A percentile compares a stretch with the other conserved stretches of the same genome.
Conservation (phyloP, 495 filamentous ascomycete genomes). For the Penicillium ucsense region DNA sequence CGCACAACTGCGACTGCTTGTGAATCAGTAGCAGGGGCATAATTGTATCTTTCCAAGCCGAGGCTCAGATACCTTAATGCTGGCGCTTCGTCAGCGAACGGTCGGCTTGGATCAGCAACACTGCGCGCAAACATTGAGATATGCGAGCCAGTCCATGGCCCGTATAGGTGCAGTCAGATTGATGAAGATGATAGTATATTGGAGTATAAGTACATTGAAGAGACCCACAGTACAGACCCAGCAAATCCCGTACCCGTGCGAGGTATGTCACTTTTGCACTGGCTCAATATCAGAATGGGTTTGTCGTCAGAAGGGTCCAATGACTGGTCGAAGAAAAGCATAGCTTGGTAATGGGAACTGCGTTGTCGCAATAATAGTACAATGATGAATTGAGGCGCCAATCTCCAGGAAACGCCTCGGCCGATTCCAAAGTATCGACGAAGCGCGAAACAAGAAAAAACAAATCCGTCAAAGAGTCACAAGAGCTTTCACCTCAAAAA, state of each 20-base stretch:
- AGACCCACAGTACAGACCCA: constrained; percentile 16
- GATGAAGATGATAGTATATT: constrained; percentile 18
- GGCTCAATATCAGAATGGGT: background rate
- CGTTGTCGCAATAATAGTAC: constrained; percentile 23
- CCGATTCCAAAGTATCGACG: constrained; percentile 1
- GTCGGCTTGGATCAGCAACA: too few species aligned
- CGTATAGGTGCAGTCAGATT: too few species aligned
- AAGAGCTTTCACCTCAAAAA: background rate
- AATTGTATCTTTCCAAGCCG: too few species aligned
- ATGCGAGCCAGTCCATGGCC: too few species aligned
- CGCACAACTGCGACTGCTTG: too few species aligned
- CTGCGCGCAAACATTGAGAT: too few species aligned
- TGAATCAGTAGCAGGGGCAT: too few species aligned
- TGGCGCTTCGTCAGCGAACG: too few species aligned
- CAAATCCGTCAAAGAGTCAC: too few species aligned
- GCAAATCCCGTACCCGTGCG: constrained; percentile 10
- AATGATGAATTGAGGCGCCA: constrained; percentile 18
- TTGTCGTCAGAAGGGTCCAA: background rate
- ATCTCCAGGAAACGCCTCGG: constrained; percentile 6
- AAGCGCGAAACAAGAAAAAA: too few species aligned
- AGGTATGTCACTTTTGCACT: constrained; percentile 2
- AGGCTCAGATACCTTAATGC: too few species aligned
- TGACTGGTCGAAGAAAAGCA: constrained; percentile 6
- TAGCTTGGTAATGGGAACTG: constrained; percentile 10
- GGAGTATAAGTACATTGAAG: constrained; percentile 34